A percentile compares a stretch with the other conserved stretches of the same genome.
Conservation (phyloP, 768 basidiomycete genomes). For the Rhizopogon salebrosus region DNA sequence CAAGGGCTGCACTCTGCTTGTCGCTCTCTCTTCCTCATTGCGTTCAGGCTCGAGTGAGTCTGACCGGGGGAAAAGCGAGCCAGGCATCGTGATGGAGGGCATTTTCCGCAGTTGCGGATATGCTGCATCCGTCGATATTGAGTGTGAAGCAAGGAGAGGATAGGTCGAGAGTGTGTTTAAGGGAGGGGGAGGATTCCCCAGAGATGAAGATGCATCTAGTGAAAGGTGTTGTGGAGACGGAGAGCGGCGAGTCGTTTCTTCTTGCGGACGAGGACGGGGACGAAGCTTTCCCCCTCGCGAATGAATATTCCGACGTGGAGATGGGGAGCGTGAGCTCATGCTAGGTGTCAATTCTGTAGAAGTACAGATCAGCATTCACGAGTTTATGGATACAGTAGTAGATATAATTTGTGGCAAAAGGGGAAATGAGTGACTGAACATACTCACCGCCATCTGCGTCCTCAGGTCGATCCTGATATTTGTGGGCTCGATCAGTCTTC, state of each 20-base stretch:
- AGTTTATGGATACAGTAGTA: not conserved
- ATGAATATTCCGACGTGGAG: conserved; percentile 6
- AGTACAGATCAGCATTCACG: conserved; percentile 4
- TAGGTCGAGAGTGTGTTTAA: not conserved
- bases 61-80: conserved; percentile 71
- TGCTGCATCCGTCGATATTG: conserved; percentile 25
- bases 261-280: not conserved
- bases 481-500: not conserved
- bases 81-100: conserved; percentile 68
- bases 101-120: conserved; percentile 15
- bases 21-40: not conserved
- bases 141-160: conserved; percentile 14
- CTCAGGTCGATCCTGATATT: conserved; percentile 3
- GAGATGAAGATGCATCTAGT: conserved; percentile 21
- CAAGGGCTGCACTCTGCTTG: not conserved
- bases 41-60: conserved; percentile 52
- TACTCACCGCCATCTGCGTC: conserved; percentile 19
- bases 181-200: not conserved
- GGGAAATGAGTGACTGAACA: not conserved
- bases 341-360: conserved; percentile 16
- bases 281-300: not conserved
- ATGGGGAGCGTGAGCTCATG: conserved; percentile 16
- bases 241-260: not conserved
- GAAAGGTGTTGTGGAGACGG: conserved; percentile 16
- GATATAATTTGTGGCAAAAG: no score